These are phyloP conservation scores for Macaranga tanarius DNA, from an alignment of 441 rosid genomes.

Conservation along the genomic window DNA sequence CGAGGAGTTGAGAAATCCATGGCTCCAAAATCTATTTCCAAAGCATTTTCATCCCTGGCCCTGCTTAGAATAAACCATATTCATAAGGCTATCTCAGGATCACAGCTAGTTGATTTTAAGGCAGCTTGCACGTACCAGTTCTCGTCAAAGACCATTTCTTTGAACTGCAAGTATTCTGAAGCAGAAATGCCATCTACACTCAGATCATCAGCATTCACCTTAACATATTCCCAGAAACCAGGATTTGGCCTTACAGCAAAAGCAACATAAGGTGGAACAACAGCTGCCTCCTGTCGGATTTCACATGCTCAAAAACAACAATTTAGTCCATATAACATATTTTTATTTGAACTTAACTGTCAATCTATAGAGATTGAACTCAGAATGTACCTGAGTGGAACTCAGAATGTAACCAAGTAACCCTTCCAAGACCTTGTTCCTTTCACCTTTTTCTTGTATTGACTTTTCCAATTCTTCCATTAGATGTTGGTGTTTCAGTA, in stretches of 20 bases:
- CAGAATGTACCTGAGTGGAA: conserved; percentile 69
- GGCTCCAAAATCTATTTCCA: conserved; percentile 82
- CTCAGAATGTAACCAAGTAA: conserved; percentile 74
- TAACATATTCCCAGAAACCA: conserved; percentile 85
- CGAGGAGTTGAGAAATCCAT: conserved; percentile 62
- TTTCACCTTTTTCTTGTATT: conserved; percentile 56
- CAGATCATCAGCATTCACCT: conserved; percentile 59
- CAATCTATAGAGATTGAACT: not conserved
- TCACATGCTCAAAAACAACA: not conserved
- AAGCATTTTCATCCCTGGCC: conserved; percentile 73
- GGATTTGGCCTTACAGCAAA: conserved; percentile 83
- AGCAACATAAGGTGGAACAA: conserved; percentile 76
- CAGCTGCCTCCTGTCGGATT: conserved; percentile 72
- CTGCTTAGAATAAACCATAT: conserved; percentile 37
- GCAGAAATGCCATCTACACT: conserved; percentile 54
- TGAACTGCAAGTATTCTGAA: conserved; percentile 66
- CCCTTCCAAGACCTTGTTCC: conserved; percentile 60
- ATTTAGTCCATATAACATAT: not conserved
- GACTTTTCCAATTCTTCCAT: conserved; percentile 64
- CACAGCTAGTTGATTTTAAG: not conserved
- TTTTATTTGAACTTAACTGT: not conserved
- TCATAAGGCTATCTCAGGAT: not conserved
- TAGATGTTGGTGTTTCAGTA: conserved; percentile 61
- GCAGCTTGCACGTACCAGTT: conserved; percentile 48
- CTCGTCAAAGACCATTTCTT: conserved; percentile 70